phyloP scores from a whole-genome alignment of 257 asterid genomes.

The Primulina eburnea region DNA sequence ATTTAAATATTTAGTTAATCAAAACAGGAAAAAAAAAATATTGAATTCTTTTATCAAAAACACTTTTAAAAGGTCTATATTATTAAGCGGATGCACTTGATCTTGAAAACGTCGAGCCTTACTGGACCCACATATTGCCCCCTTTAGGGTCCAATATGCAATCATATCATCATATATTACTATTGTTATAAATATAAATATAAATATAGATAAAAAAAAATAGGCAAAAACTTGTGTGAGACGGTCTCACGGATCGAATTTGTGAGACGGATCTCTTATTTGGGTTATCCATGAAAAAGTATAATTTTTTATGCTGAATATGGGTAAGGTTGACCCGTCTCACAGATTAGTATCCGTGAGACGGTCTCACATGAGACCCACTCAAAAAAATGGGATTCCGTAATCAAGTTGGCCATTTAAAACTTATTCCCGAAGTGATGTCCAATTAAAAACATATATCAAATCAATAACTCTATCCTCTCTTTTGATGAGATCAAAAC shows the following conservation, averaged over 20 bases:
- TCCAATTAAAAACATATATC: constrained; percentile 26
- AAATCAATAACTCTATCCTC: constrained; percentile 10
- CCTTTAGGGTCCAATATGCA: constrained; percentile 26
- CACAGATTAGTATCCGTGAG: no score
- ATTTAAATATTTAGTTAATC: neutral
- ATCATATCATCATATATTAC: neutral
- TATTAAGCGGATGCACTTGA: constrained; percentile 1
- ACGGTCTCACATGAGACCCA: no score
- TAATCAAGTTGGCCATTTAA: neutral
- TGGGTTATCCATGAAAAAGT: no score
- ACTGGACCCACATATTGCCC: constrained; percentile 17
- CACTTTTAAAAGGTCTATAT: no score
- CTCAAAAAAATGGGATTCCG: neutral
- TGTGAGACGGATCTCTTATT: no score
- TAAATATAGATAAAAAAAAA: no score
- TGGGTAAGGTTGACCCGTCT: no score
- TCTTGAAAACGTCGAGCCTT: constrained; percentile 10
- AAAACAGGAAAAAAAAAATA: neutral
- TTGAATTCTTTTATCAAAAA: neutral
- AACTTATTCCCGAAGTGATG: constrained; percentile 22
- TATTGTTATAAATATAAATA: no score
- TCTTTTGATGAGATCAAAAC: constrained; percentile 16
- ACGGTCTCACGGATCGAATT: no score
- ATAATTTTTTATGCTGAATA: no score
- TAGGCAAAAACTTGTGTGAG: no score